Evolutionary conservation across 2,329 filamentous ascomycete species (phyloP), one percentile per base, ranked within the genome.

Genomic region (Fusarium redolens): DNA sequence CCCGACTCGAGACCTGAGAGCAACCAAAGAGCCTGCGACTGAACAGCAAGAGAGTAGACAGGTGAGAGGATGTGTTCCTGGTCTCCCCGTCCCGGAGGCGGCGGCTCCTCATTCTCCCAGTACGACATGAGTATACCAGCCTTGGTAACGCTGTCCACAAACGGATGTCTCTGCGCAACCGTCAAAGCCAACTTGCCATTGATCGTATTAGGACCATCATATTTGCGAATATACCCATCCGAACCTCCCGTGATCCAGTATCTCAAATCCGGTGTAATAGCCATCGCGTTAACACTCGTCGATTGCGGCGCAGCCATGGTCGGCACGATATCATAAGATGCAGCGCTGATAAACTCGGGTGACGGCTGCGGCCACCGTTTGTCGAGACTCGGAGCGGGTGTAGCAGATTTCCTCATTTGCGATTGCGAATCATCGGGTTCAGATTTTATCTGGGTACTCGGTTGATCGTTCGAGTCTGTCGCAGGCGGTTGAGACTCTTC

Each of bases 141-240:
- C 82, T 99, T 99, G 62, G 94, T 94, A 47, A 99, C 96, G 77
- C 94, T 97, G 80, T 99, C 96, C 44, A 99, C 96, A 78, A 98
- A 99, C 0, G 96, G 96, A 80, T 99, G 96, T 54, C 93, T 89
- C 84, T 99, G 96, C 37, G 96, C 96, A 10, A 99, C 96, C 0
- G 96, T 99, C 77, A 99, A 85, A 68, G 96, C 91, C 38, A 96
- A 90, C 83, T 97, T 98, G 72, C 95, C 95, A 80, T 99, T 99
- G 75, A 97, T 95, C 9, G 96, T 98, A 40, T 95, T 94, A 6
- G 93, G 92, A 81, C 96, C 97, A 81, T 99, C 97, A 83, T 97
- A 98, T 82, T 98, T 98, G 64, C 96, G 90, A 71, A 99, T 96
- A 79, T 97, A 99, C 52, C 96, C 96, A 83, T 99, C 96, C 0